These are phyloP conservation scores for Tylopilus subfusipes DNA, from an alignment of 768 basidiomycete species.

Conservation along the genomic window DNA sequence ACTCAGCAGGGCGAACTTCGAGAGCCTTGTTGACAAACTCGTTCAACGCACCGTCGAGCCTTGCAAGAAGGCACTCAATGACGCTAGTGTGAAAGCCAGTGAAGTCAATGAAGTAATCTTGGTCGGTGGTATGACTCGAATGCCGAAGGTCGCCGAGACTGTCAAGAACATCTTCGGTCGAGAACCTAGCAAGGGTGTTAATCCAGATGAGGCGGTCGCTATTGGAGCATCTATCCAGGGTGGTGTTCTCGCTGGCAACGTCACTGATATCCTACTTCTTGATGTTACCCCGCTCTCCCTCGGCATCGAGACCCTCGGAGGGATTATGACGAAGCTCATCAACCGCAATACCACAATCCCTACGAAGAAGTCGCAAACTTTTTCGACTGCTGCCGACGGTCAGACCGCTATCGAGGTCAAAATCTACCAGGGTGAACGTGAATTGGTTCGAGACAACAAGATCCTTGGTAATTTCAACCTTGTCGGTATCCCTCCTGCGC, in stretches of 20 bases:
- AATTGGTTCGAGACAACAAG: conserved; percentile 98
- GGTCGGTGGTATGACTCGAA: conserved; percentile 98
- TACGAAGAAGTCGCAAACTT: conserved; percentile 98
- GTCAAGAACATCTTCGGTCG: conserved; percentile 87
- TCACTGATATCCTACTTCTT: conserved; percentile 91
- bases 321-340: conserved; percentile 99
- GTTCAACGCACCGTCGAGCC: conserved; percentile 91
- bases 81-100: conserved; percentile 88
- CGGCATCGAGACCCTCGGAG: conserved; percentile 94
- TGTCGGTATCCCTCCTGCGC: conserved; percentile 88
- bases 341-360: conserved; percentile 98
- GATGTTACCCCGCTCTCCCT: conserved; percentile 97
- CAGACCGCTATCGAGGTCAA: conserved; percentile 99
- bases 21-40: conserved; percentile 75
- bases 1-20: conserved; percentile 86
- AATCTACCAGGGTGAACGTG: conserved; percentile 99
- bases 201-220: conserved; percentile 98
- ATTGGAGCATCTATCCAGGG: conserved; percentile 98
- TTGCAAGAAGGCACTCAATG: conserved; percentile 94
- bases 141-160: conserved; percentile 93
- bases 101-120: conserved; percentile 97
- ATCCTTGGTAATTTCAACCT: conserved; percentile 99
- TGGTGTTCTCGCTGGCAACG: conserved; percentile 94
- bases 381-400: conserved; percentile 98
- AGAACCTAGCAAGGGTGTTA: conserved; percentile 97